phyloP scores from a whole-genome alignment of 2,329 filamentous ascomycete genomes.

The Periconia digitata region DNA sequence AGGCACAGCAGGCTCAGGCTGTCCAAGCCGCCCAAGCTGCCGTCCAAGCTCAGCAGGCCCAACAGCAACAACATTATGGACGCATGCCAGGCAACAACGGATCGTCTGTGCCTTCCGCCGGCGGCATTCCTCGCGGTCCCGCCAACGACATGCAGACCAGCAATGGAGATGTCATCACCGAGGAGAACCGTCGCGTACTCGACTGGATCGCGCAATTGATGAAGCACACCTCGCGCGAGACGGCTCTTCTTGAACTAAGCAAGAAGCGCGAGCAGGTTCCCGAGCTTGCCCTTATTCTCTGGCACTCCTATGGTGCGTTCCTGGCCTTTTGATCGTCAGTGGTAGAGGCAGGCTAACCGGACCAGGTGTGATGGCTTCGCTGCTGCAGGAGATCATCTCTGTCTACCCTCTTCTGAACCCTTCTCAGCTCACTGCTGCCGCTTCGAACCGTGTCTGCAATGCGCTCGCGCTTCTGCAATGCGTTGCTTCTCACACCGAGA shows the following conservation, averaged over 20 bases:
- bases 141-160: slow-evolving; percentile 42
- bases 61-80: slow-evolving; percentile 68
- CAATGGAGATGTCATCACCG: slow-evolving; percentile 60
- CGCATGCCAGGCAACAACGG: slow-evolving; percentile 70
- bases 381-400: slow-evolving; percentile 97
- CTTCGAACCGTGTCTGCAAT: slow-evolving; percentile 96
- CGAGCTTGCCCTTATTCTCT: slow-evolving; percentile 91
- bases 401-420: slow-evolving; percentile 97
- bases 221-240: slow-evolving; percentile 83
- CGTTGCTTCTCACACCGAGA: slow-evolving; percentile 96
- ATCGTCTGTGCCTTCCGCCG: slow-evolving; percentile 44
- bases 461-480: slow-evolving; percentile 94
- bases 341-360: slow-evolving; percentile 16
- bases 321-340: not conserved
- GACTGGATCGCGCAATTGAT: slow-evolving; percentile 90
- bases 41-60: slow-evolving; percentile 51
- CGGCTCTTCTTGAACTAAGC: slow-evolving; percentile 89
- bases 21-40: slow-evolving; percentile 57
- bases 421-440: slow-evolving; percentile 94
- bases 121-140: slow-evolving; percentile 38
- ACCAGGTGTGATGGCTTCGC: slow-evolving; percentile 92
- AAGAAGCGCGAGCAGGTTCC: slow-evolving; percentile 99
- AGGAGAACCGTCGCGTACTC: slow-evolving; percentile 91
- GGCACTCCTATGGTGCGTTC: slow-evolving; percentile 89
- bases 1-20: slow-evolving; percentile 51